Conservation (phyloP, 176 grass and related monocot genomes). For the Avena sativa region DNA sequence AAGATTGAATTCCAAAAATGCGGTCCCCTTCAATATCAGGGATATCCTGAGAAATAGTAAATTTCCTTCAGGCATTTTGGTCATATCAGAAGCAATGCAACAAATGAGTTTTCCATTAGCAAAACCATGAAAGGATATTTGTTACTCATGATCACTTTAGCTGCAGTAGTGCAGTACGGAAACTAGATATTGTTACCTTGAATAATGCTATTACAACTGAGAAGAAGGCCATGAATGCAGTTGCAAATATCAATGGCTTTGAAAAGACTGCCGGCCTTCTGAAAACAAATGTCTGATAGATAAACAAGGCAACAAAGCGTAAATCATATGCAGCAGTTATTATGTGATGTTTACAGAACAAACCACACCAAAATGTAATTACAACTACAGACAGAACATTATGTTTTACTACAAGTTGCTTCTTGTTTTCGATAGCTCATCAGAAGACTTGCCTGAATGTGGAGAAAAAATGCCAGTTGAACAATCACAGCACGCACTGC, state of each 20-base stretch:
- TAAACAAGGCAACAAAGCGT: slow-evolving; percentile 23
- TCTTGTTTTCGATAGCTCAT: background rate
- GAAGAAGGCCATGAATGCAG: slow-evolving; percentile 98
- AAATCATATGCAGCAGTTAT: slow-evolving; percentile 19
- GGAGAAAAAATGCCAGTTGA: slow-evolving; percentile 96
- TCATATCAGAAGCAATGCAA: slow-evolving; percentile 4
- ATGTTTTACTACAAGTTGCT: slow-evolving; percentile 1
- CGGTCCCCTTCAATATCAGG: slow-evolving; percentile 94
- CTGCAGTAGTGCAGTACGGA: background rate
- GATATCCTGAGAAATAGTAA: slow-evolving; percentile 71
- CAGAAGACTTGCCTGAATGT: slow-evolving; percentile 71
- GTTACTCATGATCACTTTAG: background rate
- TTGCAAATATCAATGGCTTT: slow-evolving; percentile 87
- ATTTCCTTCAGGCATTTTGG: background rate
- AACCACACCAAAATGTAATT: background rate
- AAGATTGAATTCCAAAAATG: slow-evolving; percentile 92
- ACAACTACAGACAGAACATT: background rate
- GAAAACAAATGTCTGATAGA: slow-evolving; percentile 88
- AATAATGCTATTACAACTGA: slow-evolving; percentile 98
- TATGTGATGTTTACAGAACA: slow-evolving; percentile 16
- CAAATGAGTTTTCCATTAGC: background rate
- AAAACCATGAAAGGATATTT: slow-evolving; percentile 18
- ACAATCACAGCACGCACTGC: slow-evolving; percentile 93
- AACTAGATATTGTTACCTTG: slow-evolving; percentile 63
- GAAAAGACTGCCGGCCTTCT: slow-evolving; percentile 72